Conservation (phyloP, 805 yeast genomes). For the Grigorovia transvaalensis region DNA sequence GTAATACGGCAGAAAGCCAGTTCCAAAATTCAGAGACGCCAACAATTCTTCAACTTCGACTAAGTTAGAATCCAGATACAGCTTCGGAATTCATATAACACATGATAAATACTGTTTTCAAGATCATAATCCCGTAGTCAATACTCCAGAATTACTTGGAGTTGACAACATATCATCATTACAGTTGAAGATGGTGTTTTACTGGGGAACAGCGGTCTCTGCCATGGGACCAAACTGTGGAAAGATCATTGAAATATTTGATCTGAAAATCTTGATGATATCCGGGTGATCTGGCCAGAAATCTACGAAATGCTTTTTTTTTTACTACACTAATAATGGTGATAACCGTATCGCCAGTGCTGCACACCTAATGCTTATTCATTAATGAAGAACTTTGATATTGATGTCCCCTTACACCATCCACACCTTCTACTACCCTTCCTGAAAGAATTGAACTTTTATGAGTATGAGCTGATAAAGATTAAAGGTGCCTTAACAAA, state of each 20-base stretch:
- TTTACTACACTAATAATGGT: not conserved
- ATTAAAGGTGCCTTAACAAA: constrained; percentile 89
- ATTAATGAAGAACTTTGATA: constrained; percentile 3
- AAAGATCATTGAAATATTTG: too few relatives aligned
- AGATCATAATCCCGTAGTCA: not conserved
- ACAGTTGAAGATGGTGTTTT: not conserved
- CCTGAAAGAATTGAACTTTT: not conserved
- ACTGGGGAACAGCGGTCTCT: not conserved
- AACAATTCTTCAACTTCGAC: not conserved
- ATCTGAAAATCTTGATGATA: too few relatives aligned
- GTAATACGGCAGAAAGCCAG: too few relatives aligned
- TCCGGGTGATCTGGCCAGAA: too few relatives aligned
- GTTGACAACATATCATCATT: not conserved
- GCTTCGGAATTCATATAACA: constrained; percentile 1
- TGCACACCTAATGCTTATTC: not conserved
- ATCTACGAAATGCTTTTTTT: too few relatives aligned
- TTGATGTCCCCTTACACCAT: constrained; percentile 4
- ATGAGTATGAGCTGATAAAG: constrained; percentile 29
- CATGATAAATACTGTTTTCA: not conserved
- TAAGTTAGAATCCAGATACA: not conserved
- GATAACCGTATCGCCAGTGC: not conserved
- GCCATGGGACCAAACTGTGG: too few relatives aligned
- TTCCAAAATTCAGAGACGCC: not conserved
- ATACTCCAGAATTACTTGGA: constrained; percentile 1
- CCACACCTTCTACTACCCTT: constrained; percentile 7